Evolutionary conservation across 1,139 yeast species (phyloP), one percentile per base, ranked within the genome.

Genomic region (Arxiozyma heterogenica): DNA sequence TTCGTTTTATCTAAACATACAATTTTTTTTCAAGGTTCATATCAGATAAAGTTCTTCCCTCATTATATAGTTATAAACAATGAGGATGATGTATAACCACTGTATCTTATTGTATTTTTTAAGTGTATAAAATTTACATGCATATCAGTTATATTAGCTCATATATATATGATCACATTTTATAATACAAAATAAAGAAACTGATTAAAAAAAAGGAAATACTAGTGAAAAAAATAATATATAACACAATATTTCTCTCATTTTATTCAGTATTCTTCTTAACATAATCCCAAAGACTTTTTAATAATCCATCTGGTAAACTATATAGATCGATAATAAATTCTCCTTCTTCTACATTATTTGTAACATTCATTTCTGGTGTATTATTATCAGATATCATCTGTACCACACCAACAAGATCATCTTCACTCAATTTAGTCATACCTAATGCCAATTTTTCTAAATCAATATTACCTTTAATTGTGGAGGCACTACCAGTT

Each of bases 321-420:
- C 98, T 91, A 71, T 83, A 91, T 64, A 93, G 78, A 72, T 93
- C 98, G 87, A 93, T 89, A 56, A 95, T 91, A 71, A 93, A 93
- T 74, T 93, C 98, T 51, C 98, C 98, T 65, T 89, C 94, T 59
- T 91, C 98, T 52, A 88, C 91, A 68, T 93, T 96, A 71, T 93
- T 93, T 69, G 91, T 90, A 65, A 93, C 87, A 71, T 87, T 90
- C 96, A 93, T 93, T 55, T 93, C 98, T 50, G 88, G 84, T 20
- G 98, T 90, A 71, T 89, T 83, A 73, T 93, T 93, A 71, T 93
- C 98, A 53, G 96, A 90, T 43, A 93, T 95, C 97, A 93, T 91
- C 72, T 93, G 98, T 53, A 93, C 98, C 52, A 93, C 94, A 43
- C 91, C 95, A 55, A 93, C 81, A 64, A 93, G 77, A 70, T 93